A percentile compares a stretch with the other conserved stretches of the same genome.
phyloP scores from a whole-genome alignment of 169 alveolate species.

The Plasmodium coatneyi region DNA sequence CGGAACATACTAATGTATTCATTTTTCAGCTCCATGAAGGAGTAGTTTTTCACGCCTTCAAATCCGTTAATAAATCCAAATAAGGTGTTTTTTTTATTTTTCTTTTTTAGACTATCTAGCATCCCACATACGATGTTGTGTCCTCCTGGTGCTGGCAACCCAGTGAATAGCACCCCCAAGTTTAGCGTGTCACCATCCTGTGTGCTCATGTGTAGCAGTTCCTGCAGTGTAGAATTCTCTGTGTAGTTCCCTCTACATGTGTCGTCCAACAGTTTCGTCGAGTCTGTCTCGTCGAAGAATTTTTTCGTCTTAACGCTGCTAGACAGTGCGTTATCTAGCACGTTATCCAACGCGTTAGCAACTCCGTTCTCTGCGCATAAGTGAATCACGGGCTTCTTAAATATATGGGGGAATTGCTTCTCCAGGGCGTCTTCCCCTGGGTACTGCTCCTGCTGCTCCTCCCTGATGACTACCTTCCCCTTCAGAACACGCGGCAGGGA shows the following conservation, averaged over 20 bases:
- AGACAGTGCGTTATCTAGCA: neutral
- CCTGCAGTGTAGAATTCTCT: slow-evolving; percentile 12
- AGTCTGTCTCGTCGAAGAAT: neutral
- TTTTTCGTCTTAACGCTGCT: neutral
- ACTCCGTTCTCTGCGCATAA: neutral
- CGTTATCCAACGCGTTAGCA: neutral
- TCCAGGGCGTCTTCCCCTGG: neutral
- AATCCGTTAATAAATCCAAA: slow-evolving; percentile 93
- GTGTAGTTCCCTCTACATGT: neutral
- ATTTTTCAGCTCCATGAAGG: slow-evolving; percentile 90
- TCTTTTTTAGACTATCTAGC: slow-evolving; percentile 89
- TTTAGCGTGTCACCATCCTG: slow-evolving; percentile 8
- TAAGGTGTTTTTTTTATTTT: slow-evolving; percentile 87
- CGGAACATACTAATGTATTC: slow-evolving; percentile 93
- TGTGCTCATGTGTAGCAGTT: slow-evolving; percentile 1
- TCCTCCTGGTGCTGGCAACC: slow-evolving; percentile 98
- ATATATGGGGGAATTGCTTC: slow-evolving; percentile 9
- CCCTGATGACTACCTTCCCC: slow-evolving; percentile 19
- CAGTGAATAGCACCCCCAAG: slow-evolving; percentile 94
- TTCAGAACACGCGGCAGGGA: slow-evolving; percentile 15
- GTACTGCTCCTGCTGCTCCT: neutral
- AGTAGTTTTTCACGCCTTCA: slow-evolving; percentile 91
- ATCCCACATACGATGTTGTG: slow-evolving; percentile 96
- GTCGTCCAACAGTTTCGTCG: neutral
- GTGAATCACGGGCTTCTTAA: slow-evolving; percentile 24